A percentile compares a stretch with the other conserved stretches of the same genome.
Conservation (phyloP, 108 stramenopile genomes). For the Cyclotella sp. region DNA sequence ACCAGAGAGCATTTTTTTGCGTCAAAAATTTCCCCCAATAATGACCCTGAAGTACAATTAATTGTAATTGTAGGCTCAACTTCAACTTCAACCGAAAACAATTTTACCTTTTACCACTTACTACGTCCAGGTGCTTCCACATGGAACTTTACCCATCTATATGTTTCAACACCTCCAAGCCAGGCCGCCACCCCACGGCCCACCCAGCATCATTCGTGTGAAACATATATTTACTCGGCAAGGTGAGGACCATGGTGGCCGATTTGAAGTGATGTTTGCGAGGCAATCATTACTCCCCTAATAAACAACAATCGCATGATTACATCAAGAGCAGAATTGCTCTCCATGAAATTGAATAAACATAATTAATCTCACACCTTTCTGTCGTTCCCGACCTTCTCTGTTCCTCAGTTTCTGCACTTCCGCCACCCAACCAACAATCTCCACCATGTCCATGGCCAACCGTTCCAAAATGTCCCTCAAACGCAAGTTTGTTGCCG, state of each 20-base stretch:
- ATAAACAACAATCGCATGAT: no score
- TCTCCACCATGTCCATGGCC: constrained; percentile 39
- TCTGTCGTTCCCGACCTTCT: background rate
- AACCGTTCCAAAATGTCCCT: constrained; percentile 85
- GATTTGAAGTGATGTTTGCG: background rate
- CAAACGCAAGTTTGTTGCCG: constrained; percentile 99
- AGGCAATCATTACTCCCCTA: background rate
- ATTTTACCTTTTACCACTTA: constrained; percentile 5
- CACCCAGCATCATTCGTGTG: background rate
- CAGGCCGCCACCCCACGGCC: background rate
- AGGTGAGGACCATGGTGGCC: constrained; percentile 9
- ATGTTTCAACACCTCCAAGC: background rate
- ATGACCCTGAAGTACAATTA: background rate
- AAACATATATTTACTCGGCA: no score
- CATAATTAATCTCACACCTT: background rate
- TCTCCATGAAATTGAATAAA: background rate
- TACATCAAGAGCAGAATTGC: background rate
- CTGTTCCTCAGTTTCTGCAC: background rate
- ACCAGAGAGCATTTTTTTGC: background rate
- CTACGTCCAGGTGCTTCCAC: background rate
- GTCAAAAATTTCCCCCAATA: background rate
- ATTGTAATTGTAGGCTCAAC: background rate
- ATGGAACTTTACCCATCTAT: no score
- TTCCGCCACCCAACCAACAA: background rate
- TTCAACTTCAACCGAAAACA: background rate